These are phyloP conservation scores for Phytopythium sindhum DNA, from an alignment of 352 stramenopile genomes.

Conservation along the genomic window DNA sequence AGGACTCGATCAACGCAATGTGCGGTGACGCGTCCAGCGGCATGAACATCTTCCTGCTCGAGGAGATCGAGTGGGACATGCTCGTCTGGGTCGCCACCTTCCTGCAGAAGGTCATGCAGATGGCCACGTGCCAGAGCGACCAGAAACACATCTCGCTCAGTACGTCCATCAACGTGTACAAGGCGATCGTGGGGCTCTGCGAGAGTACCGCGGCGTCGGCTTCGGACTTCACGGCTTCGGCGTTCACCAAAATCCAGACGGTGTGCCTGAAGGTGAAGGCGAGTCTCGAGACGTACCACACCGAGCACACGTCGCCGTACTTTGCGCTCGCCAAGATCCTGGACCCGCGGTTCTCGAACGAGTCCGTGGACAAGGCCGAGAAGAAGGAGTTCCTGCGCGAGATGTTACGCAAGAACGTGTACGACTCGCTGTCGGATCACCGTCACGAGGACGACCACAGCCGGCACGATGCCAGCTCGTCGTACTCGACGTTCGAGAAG, in stretches of 20 bases:
- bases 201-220: conserved; percentile 61
- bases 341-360: conserved; percentile 76
- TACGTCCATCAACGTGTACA: conserved; percentile 79
- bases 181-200: conserved; percentile 72
- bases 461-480: conserved; percentile 56
- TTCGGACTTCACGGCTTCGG: conserved; percentile 50
- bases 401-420: conserved; percentile 72
- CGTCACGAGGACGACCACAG: conserved; percentile 50
- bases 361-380: conserved; percentile 67
- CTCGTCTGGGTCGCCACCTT: conserved; percentile 71
- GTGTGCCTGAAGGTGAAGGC: conserved; percentile 75
- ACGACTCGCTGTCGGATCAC: conserved; percentile 53
- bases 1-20: conserved; percentile 68
- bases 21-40: conserved; percentile 61
- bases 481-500: conserved; percentile 82
- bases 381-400: conserved; percentile 77
- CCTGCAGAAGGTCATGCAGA: conserved; percentile 74
- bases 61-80: conserved; percentile 79
- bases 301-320: conserved; percentile 61
- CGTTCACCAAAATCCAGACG: conserved; percentile 62
- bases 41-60: conserved; percentile 73
- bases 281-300: conserved; percentile 66
- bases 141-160: conserved; percentile 78
- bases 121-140: conserved; percentile 75
- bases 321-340: conserved; percentile 75